Evolutionary conservation across 441 rosid species (phyloP).

Genomic region (Populus trichocarpa): DNA sequence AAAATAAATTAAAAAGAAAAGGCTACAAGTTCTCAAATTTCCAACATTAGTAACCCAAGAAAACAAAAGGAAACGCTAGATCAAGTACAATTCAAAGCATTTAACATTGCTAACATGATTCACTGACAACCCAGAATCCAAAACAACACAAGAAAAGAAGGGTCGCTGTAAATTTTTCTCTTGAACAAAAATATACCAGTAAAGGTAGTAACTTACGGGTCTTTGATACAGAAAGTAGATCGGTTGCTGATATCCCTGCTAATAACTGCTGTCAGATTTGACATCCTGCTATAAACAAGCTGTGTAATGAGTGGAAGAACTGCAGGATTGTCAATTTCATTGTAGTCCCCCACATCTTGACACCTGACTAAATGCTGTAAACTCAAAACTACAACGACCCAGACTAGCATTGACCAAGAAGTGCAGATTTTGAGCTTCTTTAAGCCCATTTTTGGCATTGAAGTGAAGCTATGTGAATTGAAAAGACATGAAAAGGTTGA

Average conservation of each 20-base stretch:
- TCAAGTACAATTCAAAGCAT: background rate
- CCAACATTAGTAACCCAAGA: background rate
- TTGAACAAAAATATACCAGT: background rate
- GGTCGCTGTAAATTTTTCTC: background rate
- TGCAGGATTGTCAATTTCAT: constrained; percentile 45
- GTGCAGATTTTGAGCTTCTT: constrained; percentile 27
- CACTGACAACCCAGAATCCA: constrained; percentile 4
- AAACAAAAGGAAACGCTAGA: background rate
- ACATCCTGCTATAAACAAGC: constrained; percentile 44
- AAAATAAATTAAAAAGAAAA: background rate
- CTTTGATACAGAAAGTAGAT: constrained; percentile 68
- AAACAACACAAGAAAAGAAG: background rate
- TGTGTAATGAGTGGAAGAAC: constrained; percentile 50
- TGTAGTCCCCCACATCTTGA: constrained; percentile 53
- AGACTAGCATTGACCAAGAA: constrained; percentile 31
- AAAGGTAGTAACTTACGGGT: constrained; percentile 51
- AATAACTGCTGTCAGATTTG: constrained; percentile 56
- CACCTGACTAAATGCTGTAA: constrained; percentile 31
- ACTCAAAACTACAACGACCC: constrained; percentile 41
- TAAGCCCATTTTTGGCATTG: constrained; percentile 29
- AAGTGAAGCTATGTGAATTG: background rate
- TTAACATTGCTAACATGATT: background rate
- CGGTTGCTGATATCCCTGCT: constrained; percentile 43
- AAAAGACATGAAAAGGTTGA: background rate
- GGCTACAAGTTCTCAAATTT: background rate